Base-by-base conservation (phyloP, 2,329 filamentous ascomycete genomes). In the Teratosphaeria viscida region DNA sequence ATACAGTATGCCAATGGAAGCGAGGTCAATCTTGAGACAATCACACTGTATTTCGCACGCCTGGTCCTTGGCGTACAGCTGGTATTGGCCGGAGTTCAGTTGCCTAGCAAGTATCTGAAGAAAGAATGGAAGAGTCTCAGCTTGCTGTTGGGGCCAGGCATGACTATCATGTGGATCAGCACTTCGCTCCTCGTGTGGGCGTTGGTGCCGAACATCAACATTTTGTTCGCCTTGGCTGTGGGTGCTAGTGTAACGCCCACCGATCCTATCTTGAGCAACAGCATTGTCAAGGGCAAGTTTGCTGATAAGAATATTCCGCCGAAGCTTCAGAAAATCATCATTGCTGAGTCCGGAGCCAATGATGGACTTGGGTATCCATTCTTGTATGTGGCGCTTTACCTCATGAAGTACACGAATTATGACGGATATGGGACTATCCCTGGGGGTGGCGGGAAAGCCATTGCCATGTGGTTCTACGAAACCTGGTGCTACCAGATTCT, bases 221-320 rank as follows among this genome's bases (percentile, higher is more conserved):
- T 94, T 64, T 78, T 96, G 1, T 87, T 94, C 65, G 88, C 92
- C 0, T 79, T 96, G 11, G 88, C 86, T 16, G 79, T 95, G 11
- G 91, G 85, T 1, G 88, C 91, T 0, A 95, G 91, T 68, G 85
- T 96, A n/a, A 94, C 92, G 2, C 92, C 91, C 0, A 96, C 92
- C 0, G 92, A 96, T 67, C 92, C 92, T 0, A 85, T 96, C 1
- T 74, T 96, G 43, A 92, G 88, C 16, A 92, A 94, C 64, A 88
- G 88, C 2, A 95, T 96, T 60, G 90, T 96, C 54, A 96, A 96
- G 76, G 91, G 91, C 35, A 92, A 89, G 67, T 96, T 95, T 70
- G 92, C 92, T 0, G 91, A 96, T 68, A 87, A 91, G 67, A 94
- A 96, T 70, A 86, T 96, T 19, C 90, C 92, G 0, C 86, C 85